phyloP scores from a whole-genome alignment of 306 rosid genomes.

The Malus domestica region ASM211411v1 NC_041799.1:12392501-12393000 shows the following conservation, averaged over 20 bases:
- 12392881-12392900: too few species aligned
- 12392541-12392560: conserved; percentile 28
- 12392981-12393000: background rate
- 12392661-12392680: background rate
- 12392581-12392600: conserved; percentile 56
- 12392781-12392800: too few species aligned
- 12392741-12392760: background rate
- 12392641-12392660: conserved; percentile 20
- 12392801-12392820: too few species aligned
- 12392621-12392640: conserved; percentile 47
- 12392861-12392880: too few species aligned
- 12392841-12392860: too few species aligned
- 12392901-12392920: background rate
- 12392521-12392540: conserved; percentile 22
- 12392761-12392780: too few species aligned
- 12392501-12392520: background rate
- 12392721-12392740: conserved; percentile 1
- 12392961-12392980: background rate
- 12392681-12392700: background rate
- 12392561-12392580: conserved; percentile 43
- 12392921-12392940: background rate
- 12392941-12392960: background rate
- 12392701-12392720: background rate
- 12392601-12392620: conserved; percentile 41
- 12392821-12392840: too few species aligned